Evolutionary conservation across 495 filamentous ascomycete genomes (phyloP), one percentile per base, ranked within the genome.

Genomic region (Staphylotrichum tortipilum): DNA sequence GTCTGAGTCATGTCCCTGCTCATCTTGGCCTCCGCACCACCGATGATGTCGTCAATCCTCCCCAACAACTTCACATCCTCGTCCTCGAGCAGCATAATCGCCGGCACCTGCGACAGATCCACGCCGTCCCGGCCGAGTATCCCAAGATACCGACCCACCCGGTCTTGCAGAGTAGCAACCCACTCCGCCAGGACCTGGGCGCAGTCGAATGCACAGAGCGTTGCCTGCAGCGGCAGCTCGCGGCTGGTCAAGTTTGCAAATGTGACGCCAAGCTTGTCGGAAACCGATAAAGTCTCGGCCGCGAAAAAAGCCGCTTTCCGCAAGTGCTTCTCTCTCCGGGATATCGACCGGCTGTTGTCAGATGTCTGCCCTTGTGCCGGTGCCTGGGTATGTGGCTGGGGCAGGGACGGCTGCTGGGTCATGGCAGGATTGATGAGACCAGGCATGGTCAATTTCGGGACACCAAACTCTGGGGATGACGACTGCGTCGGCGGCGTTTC

Each of bases 131-230:
- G 83, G 22, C 92, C 89, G 15, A 98, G 77, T 7, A 95, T 78
- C 3, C 92, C 92, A 7, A 96, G 68, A 58, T 88, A 94, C 3
- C 83, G 79, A 0, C 91, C 94, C 40, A 96, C 87, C 9, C 92
- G 85, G 64, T 96, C 89, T 65, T 98, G 92, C 9, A 98, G 84
- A 0, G 91, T 95, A 12, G 86, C 85, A 35, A 94, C 79, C 92
- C 92, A 98, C 66, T 98, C 92, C 1, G 92, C 91, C 21, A 98
- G 81, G 0, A 98, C 89, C 60, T 95, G 89, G n/a, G 89, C 86
- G 58, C 92, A 97, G 59, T 98, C 92, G 62, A 95, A 94, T 11
- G 85, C 79, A 64, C 90, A 97, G 78, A 98, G 83, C 7, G 87
- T 88, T 12, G 89, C 90, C 55, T 94, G 89, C 22, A 97, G 73